These are phyloP conservation scores for Aspergillus flavus DNA, from an alignment of 2,329 filamentous ascomycete genomes.

Conservation along the genomic window DNA sequence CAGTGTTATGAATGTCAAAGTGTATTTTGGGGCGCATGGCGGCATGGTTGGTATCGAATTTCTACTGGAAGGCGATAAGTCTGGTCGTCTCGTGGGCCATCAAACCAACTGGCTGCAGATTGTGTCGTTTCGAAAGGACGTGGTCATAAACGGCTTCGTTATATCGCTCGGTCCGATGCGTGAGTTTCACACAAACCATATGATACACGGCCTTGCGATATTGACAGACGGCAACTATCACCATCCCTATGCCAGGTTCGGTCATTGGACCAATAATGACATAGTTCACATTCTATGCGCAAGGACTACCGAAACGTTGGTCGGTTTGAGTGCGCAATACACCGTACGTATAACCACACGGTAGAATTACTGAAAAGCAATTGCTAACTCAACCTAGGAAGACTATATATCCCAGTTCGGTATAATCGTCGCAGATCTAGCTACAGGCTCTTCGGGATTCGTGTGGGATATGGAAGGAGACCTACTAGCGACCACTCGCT, in stretches of 20 bases:
- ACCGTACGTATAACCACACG: neutral
- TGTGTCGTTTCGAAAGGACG: neutral
- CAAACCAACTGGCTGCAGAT: neutral
- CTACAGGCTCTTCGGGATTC: neutral
- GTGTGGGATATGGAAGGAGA: neutral
- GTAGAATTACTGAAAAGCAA: neutral
- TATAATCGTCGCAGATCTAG: neutral
- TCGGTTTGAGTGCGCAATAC: neutral
- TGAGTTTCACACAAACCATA: neutral
- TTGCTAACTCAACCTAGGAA: neutral
- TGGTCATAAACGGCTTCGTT: neutral
- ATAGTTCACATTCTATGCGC: neutral
- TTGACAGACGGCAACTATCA: neutral
- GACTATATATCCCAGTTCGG: neutral
- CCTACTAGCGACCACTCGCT: neutral
- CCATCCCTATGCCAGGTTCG: neutral
- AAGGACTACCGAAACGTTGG: neutral
- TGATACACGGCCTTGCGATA: neutral
- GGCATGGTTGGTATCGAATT: neutral
- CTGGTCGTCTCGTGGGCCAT: neutral
- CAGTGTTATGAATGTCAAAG: neutral
- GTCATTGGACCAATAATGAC: neutral
- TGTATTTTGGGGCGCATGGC: neutral
- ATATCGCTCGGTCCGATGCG: neutral
- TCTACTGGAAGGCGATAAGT: neutral